Conservation (phyloP, 306 rosid genomes). For the Carpinus viminea region DNA sequence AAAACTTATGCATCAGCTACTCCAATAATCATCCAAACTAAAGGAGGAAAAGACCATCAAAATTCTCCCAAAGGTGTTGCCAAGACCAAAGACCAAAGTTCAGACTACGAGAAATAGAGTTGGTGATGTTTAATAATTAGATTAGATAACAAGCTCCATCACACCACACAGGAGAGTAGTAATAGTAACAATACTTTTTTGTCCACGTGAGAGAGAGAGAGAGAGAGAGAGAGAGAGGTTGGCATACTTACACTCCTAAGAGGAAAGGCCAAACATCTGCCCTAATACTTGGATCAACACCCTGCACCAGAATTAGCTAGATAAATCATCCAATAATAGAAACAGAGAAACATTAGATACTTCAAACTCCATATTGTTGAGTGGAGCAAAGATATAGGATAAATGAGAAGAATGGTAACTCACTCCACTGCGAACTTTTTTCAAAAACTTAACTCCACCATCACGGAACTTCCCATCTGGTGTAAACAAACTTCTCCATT, state of each 20-base stretch:
- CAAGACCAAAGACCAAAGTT: conserved; percentile 24
- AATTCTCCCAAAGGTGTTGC: conserved; percentile 3
- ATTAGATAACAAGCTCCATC: conserved; percentile 13
- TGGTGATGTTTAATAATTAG: not conserved
- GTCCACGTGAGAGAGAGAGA: not conserved
- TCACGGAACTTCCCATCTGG: conserved; percentile 83
- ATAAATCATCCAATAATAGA: conserved; percentile 25
- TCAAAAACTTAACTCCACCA: conserved; percentile 87
- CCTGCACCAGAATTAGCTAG: conserved; percentile 52
- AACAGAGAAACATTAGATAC: conserved; percentile 13
- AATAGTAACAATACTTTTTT: not conserved
- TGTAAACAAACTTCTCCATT: conserved; percentile 75
- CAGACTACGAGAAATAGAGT: not conserved
- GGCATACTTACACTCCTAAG: conserved; percentile 90
- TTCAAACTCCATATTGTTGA: not conserved
- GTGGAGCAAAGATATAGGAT: conserved; percentile 13
- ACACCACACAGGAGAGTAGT: not conserved
- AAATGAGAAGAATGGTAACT: conserved; percentile 40
- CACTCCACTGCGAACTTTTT: conserved; percentile 98
- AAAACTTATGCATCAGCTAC: not conserved
- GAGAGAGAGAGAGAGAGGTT: conserved; percentile 15
- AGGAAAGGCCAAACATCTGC: conserved; percentile 99
- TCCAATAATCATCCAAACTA: conserved; percentile 9
- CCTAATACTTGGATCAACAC: conserved; percentile 88
- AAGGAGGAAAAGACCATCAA: conserved; percentile 16